Base-by-base conservation (phyloP, 257 asterid genomes). In the Fraxinus anomala region DNA sequence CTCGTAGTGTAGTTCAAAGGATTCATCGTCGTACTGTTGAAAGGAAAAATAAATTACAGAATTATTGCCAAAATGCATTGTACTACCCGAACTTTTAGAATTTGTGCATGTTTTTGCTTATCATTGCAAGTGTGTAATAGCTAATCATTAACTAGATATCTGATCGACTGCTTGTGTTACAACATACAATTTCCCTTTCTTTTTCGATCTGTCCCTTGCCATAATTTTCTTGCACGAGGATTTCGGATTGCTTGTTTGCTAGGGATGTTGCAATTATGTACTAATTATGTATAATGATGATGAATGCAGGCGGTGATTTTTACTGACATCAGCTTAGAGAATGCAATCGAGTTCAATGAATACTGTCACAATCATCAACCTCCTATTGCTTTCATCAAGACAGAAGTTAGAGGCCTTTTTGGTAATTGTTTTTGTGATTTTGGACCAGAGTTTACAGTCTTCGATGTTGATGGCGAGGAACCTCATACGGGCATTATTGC, bases 401-500 rank as follows among this genome's bases (percentile, higher is more conserved):
- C 96, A 34, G 98, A 94, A 85, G 96, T 92, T 28, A 85, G 97
- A 79, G 98, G 97, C 69, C 93, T 94, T 77, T 94, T 94, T 86
- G 98, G 98, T 44, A 86, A 87, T 78, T 87, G 83, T 1, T 94
- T 94, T 77, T 92, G 94, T 87, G 98, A 94, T 89, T 94, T 94
- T 61, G 98, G 98, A 80, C 93, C 98, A 3, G 89, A 87, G 82
- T 94, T 94, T 87, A 87, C 96, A 13, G 98, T 94, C 69, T 16
- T 85, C 75, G 98, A 94, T 87, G 97, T 94, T 26, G 97, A 94
- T 83, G 98, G 98, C 12, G 94, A 94, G 79, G 98, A 91, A 78
- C 97, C 98, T 82, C 98, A 91, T 78, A 87, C 97, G 0, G 98
- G 97, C 70, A 94, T 94, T 39, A 92, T 94, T 77, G 98, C 97